A percentile compares a stretch with the other conserved stretches of the same genome.
Conservation (phyloP, 257 asterid species). For the Lycium barbarum region DNA sequence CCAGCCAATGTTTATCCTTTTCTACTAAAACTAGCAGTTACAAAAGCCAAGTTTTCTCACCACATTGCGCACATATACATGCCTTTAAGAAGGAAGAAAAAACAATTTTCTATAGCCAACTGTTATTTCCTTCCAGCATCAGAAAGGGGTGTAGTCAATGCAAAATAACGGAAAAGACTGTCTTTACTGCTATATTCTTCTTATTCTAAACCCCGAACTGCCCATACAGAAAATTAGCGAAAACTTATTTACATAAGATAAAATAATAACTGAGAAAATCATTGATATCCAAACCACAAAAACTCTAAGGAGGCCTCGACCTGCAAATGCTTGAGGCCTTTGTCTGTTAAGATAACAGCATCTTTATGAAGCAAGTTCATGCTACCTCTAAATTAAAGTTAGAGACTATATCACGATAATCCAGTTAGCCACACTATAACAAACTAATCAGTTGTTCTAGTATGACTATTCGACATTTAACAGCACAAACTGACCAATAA, state of each 20-base stretch:
- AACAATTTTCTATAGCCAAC: background rate
- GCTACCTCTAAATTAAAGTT: background rate
- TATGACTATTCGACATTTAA: constrained; percentile 1
- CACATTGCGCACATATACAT: background rate
- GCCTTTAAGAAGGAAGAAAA: constrained; percentile 15
- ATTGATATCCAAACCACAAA: background rate
- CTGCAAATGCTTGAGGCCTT: background rate
- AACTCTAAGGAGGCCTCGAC: background rate
- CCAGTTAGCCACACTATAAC: background rate
- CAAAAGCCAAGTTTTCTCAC: background rate
- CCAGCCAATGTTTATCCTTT: background rate
- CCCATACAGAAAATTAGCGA: background rate
- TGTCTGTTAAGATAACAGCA: background rate
- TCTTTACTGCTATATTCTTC: background rate
- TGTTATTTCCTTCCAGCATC: background rate
- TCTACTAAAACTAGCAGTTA: background rate
- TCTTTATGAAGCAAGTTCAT: background rate
- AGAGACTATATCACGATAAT: background rate
- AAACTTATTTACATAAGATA: background rate
- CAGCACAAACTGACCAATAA: constrained; percentile 7
- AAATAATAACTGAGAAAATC: background rate
- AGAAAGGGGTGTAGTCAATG: background rate
- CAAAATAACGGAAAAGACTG: background rate
- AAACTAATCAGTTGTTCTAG: background rate
- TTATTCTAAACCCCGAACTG: constrained; percentile 18